Evolutionary conservation across 139 green algal genomes (phyloP).

Genomic region (Volvox africanus): DNA sequence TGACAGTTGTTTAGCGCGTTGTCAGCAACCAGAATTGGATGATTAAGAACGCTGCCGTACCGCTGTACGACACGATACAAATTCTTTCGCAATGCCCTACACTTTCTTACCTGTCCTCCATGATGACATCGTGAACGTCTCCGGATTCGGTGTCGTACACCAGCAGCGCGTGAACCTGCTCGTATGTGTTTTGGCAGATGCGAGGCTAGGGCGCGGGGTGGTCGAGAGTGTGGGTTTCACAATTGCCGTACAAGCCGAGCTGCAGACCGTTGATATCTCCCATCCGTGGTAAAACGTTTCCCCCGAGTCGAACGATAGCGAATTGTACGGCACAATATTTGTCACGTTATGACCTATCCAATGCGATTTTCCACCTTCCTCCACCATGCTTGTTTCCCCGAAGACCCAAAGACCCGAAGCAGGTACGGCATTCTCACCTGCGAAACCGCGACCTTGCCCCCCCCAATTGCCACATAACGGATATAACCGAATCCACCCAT

Average conservation of each 20-base stretch:
- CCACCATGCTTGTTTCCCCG: too few species aligned
- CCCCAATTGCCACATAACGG: slow-evolving; percentile 23
- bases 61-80: too few species aligned
- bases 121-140: slow-evolving; percentile 39
- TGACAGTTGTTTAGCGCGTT: neutral
- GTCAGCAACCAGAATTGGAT: neutral
- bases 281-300: too few species aligned
- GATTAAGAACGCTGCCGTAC: neutral
- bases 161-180: slow-evolving; percentile 37
- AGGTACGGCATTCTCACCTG: neutral
- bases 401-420: neutral
- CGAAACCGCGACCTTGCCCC: slow-evolving; percentile 29
- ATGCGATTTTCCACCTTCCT: too few species aligned
- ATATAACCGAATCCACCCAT: slow-evolving; percentile 43
- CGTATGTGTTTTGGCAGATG: too few species aligned
- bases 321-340: too few species aligned
- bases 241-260: too few species aligned
- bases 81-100: neutral
- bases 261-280: too few species aligned
- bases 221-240: too few species aligned
- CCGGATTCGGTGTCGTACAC: slow-evolving; percentile 31
- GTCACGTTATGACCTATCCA: too few species aligned
- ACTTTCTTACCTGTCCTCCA: slow-evolving; percentile 31
- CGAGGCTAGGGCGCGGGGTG: too few species aligned
- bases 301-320: too few species aligned